These are phyloP conservation scores for Streptanthus diversifolius DNA, from an alignment of 345 rosid genomes.

Conservation along the genomic window DNA sequence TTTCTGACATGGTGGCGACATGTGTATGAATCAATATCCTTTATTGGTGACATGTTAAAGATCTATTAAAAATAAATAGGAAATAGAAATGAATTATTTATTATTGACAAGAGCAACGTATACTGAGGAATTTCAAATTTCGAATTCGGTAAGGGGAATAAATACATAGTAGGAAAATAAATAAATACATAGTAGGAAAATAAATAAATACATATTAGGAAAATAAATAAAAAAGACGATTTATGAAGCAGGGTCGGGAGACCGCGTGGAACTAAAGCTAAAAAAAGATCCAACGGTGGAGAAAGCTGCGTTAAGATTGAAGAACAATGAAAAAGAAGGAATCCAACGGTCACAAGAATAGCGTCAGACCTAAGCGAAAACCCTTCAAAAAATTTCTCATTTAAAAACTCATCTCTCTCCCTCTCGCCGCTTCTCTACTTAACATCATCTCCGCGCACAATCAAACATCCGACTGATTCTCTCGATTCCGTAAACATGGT, in stretches of 20 bases:
- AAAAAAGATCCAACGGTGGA: slow-evolving; percentile 41
- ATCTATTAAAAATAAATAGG: background rate
- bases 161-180: background rate
- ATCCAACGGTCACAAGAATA: slow-evolving; percentile 44
- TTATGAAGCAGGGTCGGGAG: background rate
- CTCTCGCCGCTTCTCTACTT: slow-evolving; percentile 4
- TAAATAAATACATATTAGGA: background rate
- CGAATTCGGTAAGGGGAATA: background rate
- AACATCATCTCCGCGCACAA: background rate
- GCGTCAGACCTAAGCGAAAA: slow-evolving; percentile 48
- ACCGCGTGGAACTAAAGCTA: slow-evolving; percentile 28
- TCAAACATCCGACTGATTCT: background rate
- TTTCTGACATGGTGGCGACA: background rate
- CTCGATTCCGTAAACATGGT: slow-evolving; percentile 16
- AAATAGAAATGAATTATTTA: background rate
- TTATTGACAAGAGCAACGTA: background rate
- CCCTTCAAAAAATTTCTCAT: slow-evolving; percentile 11
- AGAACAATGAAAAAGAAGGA: background rate
- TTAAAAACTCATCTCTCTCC: slow-evolving; percentile 24
- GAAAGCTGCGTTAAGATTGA: slow-evolving; percentile 7
- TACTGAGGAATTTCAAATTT: slow-evolving; percentile 1
- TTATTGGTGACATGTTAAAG: background rate
- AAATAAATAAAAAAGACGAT: background rate
- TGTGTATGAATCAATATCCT: background rate
- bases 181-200: background rate